Conservation (phyloP, 306 rosid species). For the Dryas drummondii region DNA sequence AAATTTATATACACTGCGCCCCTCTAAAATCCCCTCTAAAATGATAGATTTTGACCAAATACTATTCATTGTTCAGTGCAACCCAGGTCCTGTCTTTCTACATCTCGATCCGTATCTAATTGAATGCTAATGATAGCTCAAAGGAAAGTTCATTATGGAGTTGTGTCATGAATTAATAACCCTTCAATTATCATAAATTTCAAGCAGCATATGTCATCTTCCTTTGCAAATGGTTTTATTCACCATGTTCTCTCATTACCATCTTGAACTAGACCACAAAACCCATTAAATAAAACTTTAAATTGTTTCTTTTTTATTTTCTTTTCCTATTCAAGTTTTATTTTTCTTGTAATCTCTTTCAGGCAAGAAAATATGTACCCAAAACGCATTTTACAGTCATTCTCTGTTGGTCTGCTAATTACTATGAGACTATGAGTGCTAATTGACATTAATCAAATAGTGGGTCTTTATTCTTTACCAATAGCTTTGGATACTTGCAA, state of each 20-base stretch:
- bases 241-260: background rate
- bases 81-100: too few relatives aligned
- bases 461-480: too few relatives aligned
- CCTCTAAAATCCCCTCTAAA: background rate
- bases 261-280: slow-evolving; percentile 17
- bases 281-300: background rate
- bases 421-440: too few relatives aligned
- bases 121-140: background rate
- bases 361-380: too few relatives aligned
- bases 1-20: too few relatives aligned
- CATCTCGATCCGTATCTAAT: background rate
- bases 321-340: too few relatives aligned
- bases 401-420: too few relatives aligned
- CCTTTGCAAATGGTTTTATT: background rate
- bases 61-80: background rate
- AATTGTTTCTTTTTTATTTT: background rate
- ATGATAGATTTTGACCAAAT: background rate
- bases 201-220: background rate
- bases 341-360: too few relatives aligned
- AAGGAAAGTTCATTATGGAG: background rate
- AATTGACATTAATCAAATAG: too few relatives aligned
- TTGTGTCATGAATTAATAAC: background rate
- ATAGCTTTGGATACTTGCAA: background rate
- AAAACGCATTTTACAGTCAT: too few relatives aligned
- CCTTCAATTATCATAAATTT: slow-evolving; percentile 3